Percentiles rank a stretch among this genome's conserved stretches.
phyloP scores from a whole-genome alignment of 2,329 filamentous ascomycete genomes.

The Aureobasidium sp. region DNA sequence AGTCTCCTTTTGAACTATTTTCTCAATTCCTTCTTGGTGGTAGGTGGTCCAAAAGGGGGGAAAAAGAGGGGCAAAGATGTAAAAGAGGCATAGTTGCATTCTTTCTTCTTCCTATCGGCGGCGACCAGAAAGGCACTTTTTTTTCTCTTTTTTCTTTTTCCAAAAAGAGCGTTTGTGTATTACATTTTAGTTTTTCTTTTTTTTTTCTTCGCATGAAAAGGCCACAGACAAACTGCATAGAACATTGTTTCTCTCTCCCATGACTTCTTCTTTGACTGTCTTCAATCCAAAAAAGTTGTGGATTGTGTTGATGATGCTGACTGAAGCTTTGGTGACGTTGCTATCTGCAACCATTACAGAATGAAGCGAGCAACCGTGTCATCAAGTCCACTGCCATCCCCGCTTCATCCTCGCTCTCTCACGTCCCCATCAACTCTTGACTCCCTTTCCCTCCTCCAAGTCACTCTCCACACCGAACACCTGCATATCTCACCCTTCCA shows the following conservation, averaged over 20 bases:
- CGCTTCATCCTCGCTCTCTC: neutral
- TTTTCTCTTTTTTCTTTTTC: neutral
- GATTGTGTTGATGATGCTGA: too few relatives aligned
- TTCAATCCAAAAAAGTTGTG: too few relatives aligned
- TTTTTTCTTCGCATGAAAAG: too few relatives aligned
- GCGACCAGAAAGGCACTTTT: neutral
- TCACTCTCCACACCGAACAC: neutral
- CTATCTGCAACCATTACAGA: too few relatives aligned
- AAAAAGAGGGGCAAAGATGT: neutral
- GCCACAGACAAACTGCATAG: slow-evolving; percentile 6
- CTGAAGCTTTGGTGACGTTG: too few relatives aligned
- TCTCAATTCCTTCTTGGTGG: neutral
- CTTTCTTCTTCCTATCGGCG: too few relatives aligned
- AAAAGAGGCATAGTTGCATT: neutral
- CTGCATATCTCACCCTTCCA: slow-evolving; percentile 34
- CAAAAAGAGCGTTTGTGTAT: slow-evolving; percentile 2
- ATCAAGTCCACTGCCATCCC: too few relatives aligned
- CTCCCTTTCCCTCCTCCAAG: neutral
- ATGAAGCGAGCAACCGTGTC: too few relatives aligned
- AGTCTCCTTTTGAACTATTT: neutral
- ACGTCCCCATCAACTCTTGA: too few relatives aligned
- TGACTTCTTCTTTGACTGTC: too few relatives aligned
- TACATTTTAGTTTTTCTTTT: neutral
- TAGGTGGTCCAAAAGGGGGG: neutral
- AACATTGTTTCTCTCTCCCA: neutral